Conservation (phyloP, 2,329 filamentous ascomycete species). For the Diaporthe aspalathi region DNA sequence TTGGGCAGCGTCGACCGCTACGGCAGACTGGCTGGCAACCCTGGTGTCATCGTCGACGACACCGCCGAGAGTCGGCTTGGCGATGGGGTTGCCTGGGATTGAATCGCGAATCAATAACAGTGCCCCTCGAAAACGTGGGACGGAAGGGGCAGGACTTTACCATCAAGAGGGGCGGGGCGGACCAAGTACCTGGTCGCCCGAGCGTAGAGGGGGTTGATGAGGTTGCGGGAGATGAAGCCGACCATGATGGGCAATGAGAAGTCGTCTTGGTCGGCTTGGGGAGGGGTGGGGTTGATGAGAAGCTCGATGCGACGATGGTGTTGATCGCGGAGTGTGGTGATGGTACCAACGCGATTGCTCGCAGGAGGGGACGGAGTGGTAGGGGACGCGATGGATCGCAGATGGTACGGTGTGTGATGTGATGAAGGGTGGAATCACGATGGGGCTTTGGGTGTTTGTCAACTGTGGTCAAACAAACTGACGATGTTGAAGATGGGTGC, state of each 20-base stretch:
- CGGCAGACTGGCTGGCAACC: too few relatives aligned
- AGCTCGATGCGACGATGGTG: background rate
- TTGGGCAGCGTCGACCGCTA: too few relatives aligned
- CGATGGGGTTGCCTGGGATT: too few relatives aligned
- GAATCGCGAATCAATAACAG: too few relatives aligned
- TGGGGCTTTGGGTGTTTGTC: background rate
- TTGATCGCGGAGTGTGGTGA: background rate
- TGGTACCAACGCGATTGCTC: too few relatives aligned
- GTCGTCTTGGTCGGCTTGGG: background rate
- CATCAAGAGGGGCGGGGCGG: too few relatives aligned
- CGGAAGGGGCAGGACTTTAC: too few relatives aligned
- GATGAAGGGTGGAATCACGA: background rate
- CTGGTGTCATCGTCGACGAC: too few relatives aligned
- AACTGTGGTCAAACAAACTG: background rate
- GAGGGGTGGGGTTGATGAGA: background rate
- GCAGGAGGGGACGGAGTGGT: background rate
- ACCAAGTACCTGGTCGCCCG: too few relatives aligned
- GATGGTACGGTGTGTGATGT: background rate
- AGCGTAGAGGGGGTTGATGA: background rate
- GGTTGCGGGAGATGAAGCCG: background rate
- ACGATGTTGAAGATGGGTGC: background rate
- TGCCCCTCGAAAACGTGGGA: too few relatives aligned
- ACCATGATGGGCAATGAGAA: background rate
- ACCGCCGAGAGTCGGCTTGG: too few relatives aligned
- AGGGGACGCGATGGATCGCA: background rate